Percentiles rank a stretch among this genome's conserved stretches.
Conservation (phyloP, 1,284 basidiomycete genomes). For the Ganoderma resinaceum region DNA sequence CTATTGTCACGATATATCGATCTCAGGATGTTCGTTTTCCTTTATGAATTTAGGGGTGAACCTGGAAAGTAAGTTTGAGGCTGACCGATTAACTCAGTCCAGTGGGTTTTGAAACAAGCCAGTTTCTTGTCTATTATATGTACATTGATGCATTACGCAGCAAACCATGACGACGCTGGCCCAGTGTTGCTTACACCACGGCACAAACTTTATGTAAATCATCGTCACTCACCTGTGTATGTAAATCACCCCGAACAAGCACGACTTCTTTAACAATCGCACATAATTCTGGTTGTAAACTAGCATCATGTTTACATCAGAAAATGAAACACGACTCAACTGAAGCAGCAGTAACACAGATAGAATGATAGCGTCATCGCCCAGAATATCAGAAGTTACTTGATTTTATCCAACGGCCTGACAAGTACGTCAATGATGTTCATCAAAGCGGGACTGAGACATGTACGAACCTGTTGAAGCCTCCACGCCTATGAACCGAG, state of each 20-base stretch:
- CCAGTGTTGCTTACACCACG: not conserved
- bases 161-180: not conserved
- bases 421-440: conserved; percentile 25
- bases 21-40: conserved; percentile 28
- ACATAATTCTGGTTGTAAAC: conserved; percentile 16
- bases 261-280: not conserved
- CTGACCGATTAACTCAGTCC: too few relatives aligned
- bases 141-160: not conserved
- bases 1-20: conserved; percentile 37
- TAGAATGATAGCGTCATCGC: not conserved
- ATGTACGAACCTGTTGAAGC: conserved; percentile 82
- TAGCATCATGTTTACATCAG: conserved; percentile 24
- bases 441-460: not conserved
- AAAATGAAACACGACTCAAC: conserved; percentile 25
- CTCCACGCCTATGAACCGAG: conserved; percentile 69
- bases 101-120: not conserved
- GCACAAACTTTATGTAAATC: not conserved
- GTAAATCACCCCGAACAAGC: conserved; percentile 3
- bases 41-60: not conserved
- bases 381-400: conserved; percentile 43
- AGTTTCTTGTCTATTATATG: not conserved
- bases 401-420: conserved; percentile 77
- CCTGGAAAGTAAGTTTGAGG: not conserved
- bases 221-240: conserved; percentile 1
- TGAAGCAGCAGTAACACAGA: conserved; percentile 6